Evolutionary conservation across 2,329 filamentous ascomycete genomes (phyloP), one percentile per base, ranked within the genome.

Genomic region (Zymoseptoria crescenta): DNA sequence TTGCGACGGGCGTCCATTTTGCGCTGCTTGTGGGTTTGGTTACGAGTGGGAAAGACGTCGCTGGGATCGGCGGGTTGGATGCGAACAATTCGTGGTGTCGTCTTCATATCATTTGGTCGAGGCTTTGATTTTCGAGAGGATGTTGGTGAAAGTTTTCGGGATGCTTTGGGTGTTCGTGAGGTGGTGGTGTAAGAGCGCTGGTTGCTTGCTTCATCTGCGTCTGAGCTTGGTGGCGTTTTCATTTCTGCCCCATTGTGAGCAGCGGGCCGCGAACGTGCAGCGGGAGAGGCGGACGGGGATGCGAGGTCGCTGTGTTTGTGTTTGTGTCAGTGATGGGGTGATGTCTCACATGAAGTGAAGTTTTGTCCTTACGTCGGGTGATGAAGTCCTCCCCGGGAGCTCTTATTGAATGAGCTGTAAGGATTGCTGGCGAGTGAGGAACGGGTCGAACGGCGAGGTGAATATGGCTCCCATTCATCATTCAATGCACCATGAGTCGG

Each of bases 381-480:
- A 21, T 52, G 27, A n/a, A 28, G 13, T 21, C 13, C 49, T 52
- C 49, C 24, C 10, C 29, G 27, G 4, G 24, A 28, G 27, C 51
- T 30, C 51, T 49, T 60, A 70, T 67, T 74, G 70, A 68, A 68
- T 64, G 69, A 74, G 72, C 63, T 70, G 66, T 61, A 76, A 67
- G 86, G 72, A 79, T 80, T 68, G 66, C 60, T 58, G 59, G 78
- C 74, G 60, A 68, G 64, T 13, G 69, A 65, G 52, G 54, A 63
- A 28, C 69, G 59, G 41, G 59, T 69, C 4, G 67, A 70, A 16
- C 69, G 65, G 41, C 69, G 68, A 30, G 66, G 64, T 61, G 86
- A 84, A 70, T 85, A 91, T 51, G 88, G 88, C 69, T 89, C 82
- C 79, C 86, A 91, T 63, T 79, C 75, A 74, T 92, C 88, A 65